These are phyloP conservation scores for Claviceps africana DNA, from an alignment of 2,329 filamentous ascomycete species.

Conservation along the genomic window DNA sequence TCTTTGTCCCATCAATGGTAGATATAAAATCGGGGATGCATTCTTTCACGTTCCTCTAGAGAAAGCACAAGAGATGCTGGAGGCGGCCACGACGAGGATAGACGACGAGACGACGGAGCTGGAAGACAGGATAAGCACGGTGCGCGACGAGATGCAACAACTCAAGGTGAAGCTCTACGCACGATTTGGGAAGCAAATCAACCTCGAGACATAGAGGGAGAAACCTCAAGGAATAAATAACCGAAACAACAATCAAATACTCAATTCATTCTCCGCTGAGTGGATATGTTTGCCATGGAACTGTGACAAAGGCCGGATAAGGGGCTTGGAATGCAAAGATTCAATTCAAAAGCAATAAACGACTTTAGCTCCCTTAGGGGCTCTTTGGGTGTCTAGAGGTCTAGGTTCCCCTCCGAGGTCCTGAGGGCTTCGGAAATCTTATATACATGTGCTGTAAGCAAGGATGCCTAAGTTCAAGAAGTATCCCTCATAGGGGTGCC, in stretches of 20 bases:
- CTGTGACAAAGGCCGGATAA: no score
- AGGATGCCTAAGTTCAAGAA: no score
- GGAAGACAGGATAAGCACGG: conserved; percentile 59
- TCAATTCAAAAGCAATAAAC: no score
- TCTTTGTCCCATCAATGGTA: conserved; percentile 21
- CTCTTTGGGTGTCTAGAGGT: no score
- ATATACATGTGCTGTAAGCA: no score
- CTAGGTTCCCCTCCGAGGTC: no score
- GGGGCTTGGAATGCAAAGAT: no score
- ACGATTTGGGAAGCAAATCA: conserved; percentile 91
- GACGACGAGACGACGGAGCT: conserved; percentile 62
- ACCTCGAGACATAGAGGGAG: conserved; percentile 62
- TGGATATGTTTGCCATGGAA: no score
- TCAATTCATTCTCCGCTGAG: no score
- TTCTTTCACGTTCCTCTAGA: conserved; percentile 78
- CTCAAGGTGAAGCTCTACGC: conserved; percentile 90
- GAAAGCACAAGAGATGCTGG: conserved; percentile 77
- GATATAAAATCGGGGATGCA: conserved; percentile 92
- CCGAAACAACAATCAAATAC: not conserved
- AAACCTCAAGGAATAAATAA: not conserved
- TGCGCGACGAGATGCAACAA: conserved; percentile 76
- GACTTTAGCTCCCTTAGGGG: no score
- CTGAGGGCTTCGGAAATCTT: no score
- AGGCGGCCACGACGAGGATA: conserved; percentile 54
- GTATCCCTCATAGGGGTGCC: no score